phyloP scores from a whole-genome alignment of 345 rosid species.

The Boechera stricta region DNA sequence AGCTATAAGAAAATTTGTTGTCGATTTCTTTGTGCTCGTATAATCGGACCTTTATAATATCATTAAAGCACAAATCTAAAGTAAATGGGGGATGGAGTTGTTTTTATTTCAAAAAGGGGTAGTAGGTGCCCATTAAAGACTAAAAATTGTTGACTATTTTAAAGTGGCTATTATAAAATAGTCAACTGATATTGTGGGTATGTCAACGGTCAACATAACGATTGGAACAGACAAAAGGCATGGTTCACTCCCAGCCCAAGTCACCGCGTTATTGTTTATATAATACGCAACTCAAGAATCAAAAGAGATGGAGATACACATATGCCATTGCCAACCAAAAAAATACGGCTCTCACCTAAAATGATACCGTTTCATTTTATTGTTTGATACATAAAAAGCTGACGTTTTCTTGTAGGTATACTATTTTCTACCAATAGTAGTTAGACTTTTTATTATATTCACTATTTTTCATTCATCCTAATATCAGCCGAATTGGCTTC shows the following conservation, averaged over 20 bases:
- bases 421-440: too few species aligned
- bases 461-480: too few species aligned
- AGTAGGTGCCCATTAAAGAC: background rate
- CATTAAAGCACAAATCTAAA: background rate
- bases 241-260: constrained; percentile 9
- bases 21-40: background rate
- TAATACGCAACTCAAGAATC: background rate
- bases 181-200: background rate
- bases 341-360: too few species aligned
- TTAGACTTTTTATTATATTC: too few species aligned
- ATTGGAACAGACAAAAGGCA: constrained; percentile 22
- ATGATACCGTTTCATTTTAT: too few species aligned
- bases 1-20: background rate
- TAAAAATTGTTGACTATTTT: background rate
- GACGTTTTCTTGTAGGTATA: too few species aligned
- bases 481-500: too few species aligned
- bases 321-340: background rate
- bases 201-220: constrained; percentile 31
- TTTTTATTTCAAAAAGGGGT: background rate
- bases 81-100: background rate
- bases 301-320: background rate
- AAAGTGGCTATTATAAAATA: background rate
- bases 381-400: too few species aligned
- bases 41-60: background rate
- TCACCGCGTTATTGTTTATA: background rate